Base-by-base conservation (phyloP, 2,329 filamentous ascomycete genomes). In the Apiospora hydei region DNA sequence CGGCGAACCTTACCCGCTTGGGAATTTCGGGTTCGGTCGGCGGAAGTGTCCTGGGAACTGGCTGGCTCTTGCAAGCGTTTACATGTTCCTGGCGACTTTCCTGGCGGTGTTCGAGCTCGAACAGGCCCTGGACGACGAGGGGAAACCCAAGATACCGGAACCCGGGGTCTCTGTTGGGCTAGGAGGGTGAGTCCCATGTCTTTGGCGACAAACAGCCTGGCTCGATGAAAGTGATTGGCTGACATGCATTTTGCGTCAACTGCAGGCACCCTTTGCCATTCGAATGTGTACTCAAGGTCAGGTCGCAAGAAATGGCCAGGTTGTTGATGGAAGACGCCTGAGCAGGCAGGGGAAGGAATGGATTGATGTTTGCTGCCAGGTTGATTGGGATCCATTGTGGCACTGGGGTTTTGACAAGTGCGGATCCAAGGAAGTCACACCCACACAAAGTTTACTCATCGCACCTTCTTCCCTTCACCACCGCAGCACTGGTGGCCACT, bases 1-100 rank as follows among this genome's bases (percentile, higher is more conserved):
- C 0, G 70, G 84, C 8, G 86, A 87, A 77, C 84, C 87, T 26
- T 80, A 82, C 67, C 86, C 85, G 0, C 80, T 78, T 24, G 86
- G 85, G 1, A 84, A 84, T 47, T 87, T 89, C 77, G 87, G 88
- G 4, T 89, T 87, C 77, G 88, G 88, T 0, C 83, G 84, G 26
- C 82, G 88, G 26, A 82, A 86, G 13, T 89, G 87, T 74, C 81
- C 84, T 6, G 87, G 88, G 0, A 83, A 85, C 72, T 83, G 84
- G 69, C 77, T 91, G 13, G 88, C 88, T 2, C 85, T 82, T 41
- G 82, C 82, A 3, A 82, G 81, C 43, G 79, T 86, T 1, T 86
- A 82, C 77, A 83, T 84, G 21, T 80, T 82, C 1, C 76, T 85
- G 47, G 82, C 82, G 0, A 81, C 78, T 0, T 79, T 85, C 51